Evolutionary conservation across 1,139 yeast species (phyloP).

Genomic region (Kazachstania sp.): DNA sequence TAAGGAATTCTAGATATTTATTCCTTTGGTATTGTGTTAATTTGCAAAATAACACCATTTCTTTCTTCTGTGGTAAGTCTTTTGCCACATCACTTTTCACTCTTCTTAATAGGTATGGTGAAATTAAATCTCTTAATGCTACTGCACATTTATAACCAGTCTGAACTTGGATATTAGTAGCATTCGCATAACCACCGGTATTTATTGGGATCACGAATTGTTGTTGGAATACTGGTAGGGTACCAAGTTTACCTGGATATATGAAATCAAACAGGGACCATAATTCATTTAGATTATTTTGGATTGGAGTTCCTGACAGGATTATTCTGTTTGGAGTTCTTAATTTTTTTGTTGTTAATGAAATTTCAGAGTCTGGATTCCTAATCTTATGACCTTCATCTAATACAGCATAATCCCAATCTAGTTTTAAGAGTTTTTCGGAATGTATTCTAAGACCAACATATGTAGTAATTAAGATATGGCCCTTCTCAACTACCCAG

Average conservation of each 20-base stretch:
- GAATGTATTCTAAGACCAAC: slow-evolving; percentile 81
- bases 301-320: slow-evolving; percentile 92
- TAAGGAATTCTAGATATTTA: slow-evolving; percentile 63
- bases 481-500: slow-evolving; percentile 45
- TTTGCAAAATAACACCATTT: slow-evolving; percentile 86
- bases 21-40: slow-evolving; percentile 68
- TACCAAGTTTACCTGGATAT: slow-evolving; percentile 89
- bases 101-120: slow-evolving; percentile 81
- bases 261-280: slow-evolving; percentile 96
- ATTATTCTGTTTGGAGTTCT: slow-evolving; percentile 77
- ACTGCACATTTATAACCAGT: slow-evolving; percentile 96
- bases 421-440: slow-evolving; percentile 51
- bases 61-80: slow-evolving; percentile 87
- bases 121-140: slow-evolving; percentile 72
- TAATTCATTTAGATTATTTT: slow-evolving; percentile 78
- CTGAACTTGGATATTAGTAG: slow-evolving; percentile 90
- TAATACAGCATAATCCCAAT: slow-evolving; percentile 85
- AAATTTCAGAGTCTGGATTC: slow-evolving; percentile 86
- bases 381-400: slow-evolving; percentile 97
- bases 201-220: slow-evolving; percentile 91
- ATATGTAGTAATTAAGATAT: slow-evolving; percentile 82
- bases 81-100: slow-evolving; percentile 94
- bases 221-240: slow-evolving; percentile 85
- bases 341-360: slow-evolving; percentile 74
- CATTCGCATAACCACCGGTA: slow-evolving; percentile 98